phyloP scores from a whole-genome alignment of 345 rosid species.

The Gynandropsis gynandra region DNA sequence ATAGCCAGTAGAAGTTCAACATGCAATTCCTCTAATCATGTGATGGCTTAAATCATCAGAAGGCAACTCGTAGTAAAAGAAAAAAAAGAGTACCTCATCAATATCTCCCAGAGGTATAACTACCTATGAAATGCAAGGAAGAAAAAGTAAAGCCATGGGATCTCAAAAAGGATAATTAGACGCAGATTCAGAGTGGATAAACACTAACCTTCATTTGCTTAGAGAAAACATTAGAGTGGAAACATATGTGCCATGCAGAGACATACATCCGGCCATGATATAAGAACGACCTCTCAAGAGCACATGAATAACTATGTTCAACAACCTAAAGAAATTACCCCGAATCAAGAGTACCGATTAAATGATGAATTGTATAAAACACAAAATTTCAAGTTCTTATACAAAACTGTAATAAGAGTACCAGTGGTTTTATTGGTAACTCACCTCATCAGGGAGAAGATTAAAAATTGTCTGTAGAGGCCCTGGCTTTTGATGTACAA shows the following conservation, averaged over 20 bases:
- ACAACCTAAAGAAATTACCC: constrained; percentile 49
- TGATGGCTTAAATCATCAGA: constrained; percentile 1
- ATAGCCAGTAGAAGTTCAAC: constrained; percentile 14
- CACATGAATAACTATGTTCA: constrained; percentile 90
- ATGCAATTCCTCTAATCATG: background rate
- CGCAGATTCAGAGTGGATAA: background rate
- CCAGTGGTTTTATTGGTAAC: constrained; percentile 18
- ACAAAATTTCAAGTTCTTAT: constrained; percentile 5
- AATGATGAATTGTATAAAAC: background rate
- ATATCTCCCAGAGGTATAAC: constrained; percentile 88
- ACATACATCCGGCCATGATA: constrained; percentile 99
- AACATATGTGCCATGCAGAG: constrained; percentile 97
- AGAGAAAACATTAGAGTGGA: constrained; percentile 95
- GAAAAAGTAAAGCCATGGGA: background rate
- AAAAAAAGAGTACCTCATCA: constrained; percentile 61
- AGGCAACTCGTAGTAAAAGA: constrained; percentile 5
- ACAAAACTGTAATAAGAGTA: constrained; percentile 1
- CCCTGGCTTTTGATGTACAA: constrained; percentile 96
- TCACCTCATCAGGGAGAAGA: constrained; percentile 86
- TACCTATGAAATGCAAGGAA: constrained; percentile 42
- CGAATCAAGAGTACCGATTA: constrained; percentile 12
- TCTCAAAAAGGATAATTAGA: constrained; percentile 2
- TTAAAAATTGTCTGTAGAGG: constrained; percentile 86
- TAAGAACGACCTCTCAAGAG: constrained; percentile 94
- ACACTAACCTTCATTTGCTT: constrained; percentile 93